Percentiles rank a stretch among this genome's conserved stretches.
Evolutionary conservation across 106 monocot species (phyloP).

Genomic region (Triglochin maritima): DNA sequence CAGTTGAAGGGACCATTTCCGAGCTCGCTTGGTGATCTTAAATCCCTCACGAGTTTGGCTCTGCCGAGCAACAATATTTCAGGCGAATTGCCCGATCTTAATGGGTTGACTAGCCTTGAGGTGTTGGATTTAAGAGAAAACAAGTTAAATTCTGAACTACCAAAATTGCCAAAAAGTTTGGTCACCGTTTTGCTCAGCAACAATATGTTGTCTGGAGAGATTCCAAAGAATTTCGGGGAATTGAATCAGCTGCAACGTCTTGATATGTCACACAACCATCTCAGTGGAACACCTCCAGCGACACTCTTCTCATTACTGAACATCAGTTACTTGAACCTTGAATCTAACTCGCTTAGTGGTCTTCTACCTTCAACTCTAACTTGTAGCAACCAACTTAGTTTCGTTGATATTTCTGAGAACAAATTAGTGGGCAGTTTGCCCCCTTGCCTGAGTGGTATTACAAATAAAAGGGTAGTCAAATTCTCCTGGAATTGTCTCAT

Average conservation of each 20-base stretch:
- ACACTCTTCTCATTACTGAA: slow-evolving; percentile 62
- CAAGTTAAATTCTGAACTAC: slow-evolving; percentile 49
- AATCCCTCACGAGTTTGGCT: slow-evolving; percentile 43
- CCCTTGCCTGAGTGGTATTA: slow-evolving; percentile 52
- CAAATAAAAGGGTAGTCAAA: slow-evolving; percentile 47
- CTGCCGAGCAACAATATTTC: slow-evolving; percentile 61
- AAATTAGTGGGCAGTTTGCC: slow-evolving; percentile 55
- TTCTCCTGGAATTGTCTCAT: slow-evolving; percentile 62
- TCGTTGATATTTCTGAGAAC: slow-evolving; percentile 72
- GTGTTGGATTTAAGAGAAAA: slow-evolving; percentile 81
- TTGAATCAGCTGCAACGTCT: slow-evolving; percentile 70
- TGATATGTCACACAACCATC: slow-evolving; percentile 71
- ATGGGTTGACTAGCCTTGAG: slow-evolving; percentile 42
- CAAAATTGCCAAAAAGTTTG: slow-evolving; percentile 45
- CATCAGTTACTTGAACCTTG: slow-evolving; percentile 73
- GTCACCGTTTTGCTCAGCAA: slow-evolving; percentile 66
- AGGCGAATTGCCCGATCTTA: slow-evolving; percentile 60
- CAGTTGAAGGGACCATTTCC: slow-evolving; percentile 48
- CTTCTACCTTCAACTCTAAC: slow-evolving; percentile 38
- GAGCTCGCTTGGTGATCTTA: slow-evolving; percentile 36
- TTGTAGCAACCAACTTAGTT: slow-evolving; percentile 70
- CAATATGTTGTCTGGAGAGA: slow-evolving; percentile 61
- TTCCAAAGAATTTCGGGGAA: slow-evolving; percentile 42
- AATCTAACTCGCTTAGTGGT: slow-evolving; percentile 72
- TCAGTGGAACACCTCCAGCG: slow-evolving; percentile 45